A percentile compares a stretch with the other conserved stretches of the same genome.
phyloP scores from a whole-genome alignment of 192 early-diverging fungal genomes.

The Coemansia sp. region DNA sequence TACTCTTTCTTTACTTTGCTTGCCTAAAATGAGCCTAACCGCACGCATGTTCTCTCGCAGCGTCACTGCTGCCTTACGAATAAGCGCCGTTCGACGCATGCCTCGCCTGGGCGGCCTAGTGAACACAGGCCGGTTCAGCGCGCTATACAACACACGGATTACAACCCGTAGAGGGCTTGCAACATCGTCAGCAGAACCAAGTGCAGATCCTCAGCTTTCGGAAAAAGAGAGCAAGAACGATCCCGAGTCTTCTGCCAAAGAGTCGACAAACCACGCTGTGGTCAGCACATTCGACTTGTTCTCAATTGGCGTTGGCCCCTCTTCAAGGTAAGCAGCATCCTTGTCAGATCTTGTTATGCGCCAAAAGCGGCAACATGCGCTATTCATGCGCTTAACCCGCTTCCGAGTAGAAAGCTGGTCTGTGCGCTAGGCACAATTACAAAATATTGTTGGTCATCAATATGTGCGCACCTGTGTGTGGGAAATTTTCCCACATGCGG shows the following conservation, averaged over 20 bases:
- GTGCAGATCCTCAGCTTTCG: constrained; percentile 36
- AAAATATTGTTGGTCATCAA: neutral
- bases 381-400: neutral
- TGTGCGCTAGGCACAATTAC: neutral
- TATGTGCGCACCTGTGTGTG: neutral
- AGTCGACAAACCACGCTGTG: constrained; percentile 72
- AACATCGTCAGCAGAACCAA: constrained; percentile 31
- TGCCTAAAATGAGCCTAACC: constrained; percentile 28
- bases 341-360: neutral
- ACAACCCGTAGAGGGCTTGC: constrained; percentile 7
- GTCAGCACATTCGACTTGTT: constrained; percentile 94
- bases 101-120: neutral
- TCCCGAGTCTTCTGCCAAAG: constrained; percentile 27
- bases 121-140: neutral
- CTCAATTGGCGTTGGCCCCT: constrained; percentile 93
- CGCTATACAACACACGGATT: neutral
- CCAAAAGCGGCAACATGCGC: neutral
- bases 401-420: neutral
- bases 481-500: neutral
- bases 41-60: constrained; percentile 25
- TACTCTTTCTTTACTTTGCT: neutral
- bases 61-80: constrained; percentile 13
- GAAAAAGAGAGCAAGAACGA: constrained; percentile 11
- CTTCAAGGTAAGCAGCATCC: constrained; percentile 58
- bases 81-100: neutral